Conservation (phyloP, 371 early-diverging fungal species). For the Blakeslea trispora region DNA sequence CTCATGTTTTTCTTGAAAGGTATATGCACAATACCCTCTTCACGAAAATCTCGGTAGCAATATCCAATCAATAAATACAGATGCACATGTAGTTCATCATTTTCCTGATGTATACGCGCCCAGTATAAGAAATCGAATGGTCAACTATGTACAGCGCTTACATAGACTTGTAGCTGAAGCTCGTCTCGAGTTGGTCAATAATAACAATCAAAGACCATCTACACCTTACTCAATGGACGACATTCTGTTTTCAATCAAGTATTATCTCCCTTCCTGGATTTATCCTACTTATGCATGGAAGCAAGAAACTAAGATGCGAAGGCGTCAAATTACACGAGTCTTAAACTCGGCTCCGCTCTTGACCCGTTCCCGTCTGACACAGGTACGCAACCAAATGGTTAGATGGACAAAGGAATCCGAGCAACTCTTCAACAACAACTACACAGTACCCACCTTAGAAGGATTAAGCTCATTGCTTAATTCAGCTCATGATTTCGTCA, state of each 20-base stretch:
- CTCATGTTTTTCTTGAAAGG: too few relatives aligned
- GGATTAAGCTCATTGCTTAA: conserved; percentile 6
- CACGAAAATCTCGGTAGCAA: too few relatives aligned
- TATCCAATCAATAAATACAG: too few relatives aligned
- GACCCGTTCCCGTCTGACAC: conserved; percentile 4
- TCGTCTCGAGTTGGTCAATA: conserved; percentile 1
- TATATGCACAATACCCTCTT: not conserved
- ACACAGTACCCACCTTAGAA: not conserved
- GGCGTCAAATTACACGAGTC: conserved; percentile 13
- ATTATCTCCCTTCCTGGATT: conserved; percentile 13
- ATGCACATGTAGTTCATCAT: too few relatives aligned
- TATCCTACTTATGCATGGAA: conserved; percentile 12
- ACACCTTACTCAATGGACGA: conserved; percentile 15
- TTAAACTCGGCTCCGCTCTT: conserved; percentile 6
- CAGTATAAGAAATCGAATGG: too few relatives aligned
- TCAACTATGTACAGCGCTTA: too few relatives aligned
- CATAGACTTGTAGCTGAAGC: not conserved
- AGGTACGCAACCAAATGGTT: conserved; percentile 10
- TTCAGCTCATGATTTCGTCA: conserved; percentile 10
- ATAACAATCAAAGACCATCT: conserved; percentile 18
- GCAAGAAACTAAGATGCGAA: conserved; percentile 12
- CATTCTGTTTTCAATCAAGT: conserved; percentile 7
- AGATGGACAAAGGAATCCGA: conserved; percentile 6
- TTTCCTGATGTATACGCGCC: too few relatives aligned
- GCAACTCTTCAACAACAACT: not conserved